Evolutionary conservation across 352 stramenopile species (phyloP).

Genomic region (Phytophthora kernoviae): DNA sequence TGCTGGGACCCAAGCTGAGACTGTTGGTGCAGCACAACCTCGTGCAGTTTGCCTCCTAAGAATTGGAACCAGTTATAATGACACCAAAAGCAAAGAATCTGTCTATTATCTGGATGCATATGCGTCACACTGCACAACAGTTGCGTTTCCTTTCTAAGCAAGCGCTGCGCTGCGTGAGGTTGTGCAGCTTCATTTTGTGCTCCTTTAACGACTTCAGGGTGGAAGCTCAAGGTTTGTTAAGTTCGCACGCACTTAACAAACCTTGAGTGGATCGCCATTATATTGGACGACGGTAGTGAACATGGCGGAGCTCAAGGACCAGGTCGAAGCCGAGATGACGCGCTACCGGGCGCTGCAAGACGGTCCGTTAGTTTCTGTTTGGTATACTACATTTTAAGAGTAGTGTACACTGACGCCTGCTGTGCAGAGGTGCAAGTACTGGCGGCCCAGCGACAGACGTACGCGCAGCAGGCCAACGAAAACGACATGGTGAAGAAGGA

Average conservation of each 20-base stretch:
- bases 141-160: too few relatives aligned
- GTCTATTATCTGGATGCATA: too few relatives aligned
- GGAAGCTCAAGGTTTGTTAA: too few relatives aligned
- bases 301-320: slow-evolving; percentile 60
- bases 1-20: slow-evolving; percentile 54
- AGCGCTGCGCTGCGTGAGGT: too few relatives aligned
- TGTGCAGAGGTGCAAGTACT: slow-evolving; percentile 79
- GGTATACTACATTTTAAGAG: background rate
- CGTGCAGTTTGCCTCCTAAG: slow-evolving; percentile 49
- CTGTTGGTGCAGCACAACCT: slow-evolving; percentile 62
- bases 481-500: slow-evolving; percentile 97
- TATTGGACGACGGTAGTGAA: slow-evolving; percentile 4
- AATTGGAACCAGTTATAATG: background rate
- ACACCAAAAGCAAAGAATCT: too few relatives aligned
- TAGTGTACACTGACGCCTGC: background rate
- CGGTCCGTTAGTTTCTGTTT: slow-evolving; percentile 39
- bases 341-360: slow-evolving; percentile 93
- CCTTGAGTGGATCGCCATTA: slow-evolving; percentile 1
- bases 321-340: slow-evolving; percentile 89
- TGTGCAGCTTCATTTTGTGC: too few relatives aligned
- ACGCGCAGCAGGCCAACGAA: slow-evolving; percentile 94
- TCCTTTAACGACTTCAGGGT: too few relatives aligned
- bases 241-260: background rate
- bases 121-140: too few relatives aligned
- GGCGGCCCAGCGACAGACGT: slow-evolving; percentile 87